A percentile compares a stretch with the other conserved stretches of the same genome.
phyloP scores from a whole-genome alignment of 2,329 filamentous ascomycete species.

The Ophiostoma quercus region DNA sequence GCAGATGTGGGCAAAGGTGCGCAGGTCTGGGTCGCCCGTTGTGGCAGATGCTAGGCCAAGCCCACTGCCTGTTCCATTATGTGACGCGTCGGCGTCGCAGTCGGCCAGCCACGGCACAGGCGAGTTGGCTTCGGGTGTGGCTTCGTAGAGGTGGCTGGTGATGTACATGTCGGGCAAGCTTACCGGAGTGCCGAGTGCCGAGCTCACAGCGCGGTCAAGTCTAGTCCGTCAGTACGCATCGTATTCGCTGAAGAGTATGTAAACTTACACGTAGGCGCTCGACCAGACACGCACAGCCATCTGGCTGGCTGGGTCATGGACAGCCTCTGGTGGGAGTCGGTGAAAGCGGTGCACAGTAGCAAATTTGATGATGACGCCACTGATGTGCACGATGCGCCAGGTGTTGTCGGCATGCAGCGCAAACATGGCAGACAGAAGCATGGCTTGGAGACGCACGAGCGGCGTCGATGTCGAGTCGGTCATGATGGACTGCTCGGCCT shows the following conservation, averaged over 20 bases:
- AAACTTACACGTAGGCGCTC: constrained; percentile 19
- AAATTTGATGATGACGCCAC: constrained; percentile 22
- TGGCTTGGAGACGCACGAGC: constrained; percentile 22
- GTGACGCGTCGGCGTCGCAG: neutral
- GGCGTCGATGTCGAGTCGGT: constrained; percentile 19
- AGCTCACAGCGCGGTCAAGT: constrained; percentile 19
- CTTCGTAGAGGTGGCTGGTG: constrained; percentile 18
- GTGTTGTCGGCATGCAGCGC: constrained; percentile 24
- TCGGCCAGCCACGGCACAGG: constrained; percentile 19
- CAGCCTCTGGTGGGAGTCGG: neutral
- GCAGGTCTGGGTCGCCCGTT: constrained; percentile 15
- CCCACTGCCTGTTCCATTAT: neutral
- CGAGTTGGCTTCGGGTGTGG: constrained; percentile 6
- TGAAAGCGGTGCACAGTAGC: constrained; percentile 22
- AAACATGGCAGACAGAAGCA: constrained; percentile 25
- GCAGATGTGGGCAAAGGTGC: constrained; percentile 23
- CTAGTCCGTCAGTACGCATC: neutral
- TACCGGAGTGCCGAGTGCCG: constrained; percentile 19
- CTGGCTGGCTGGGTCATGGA: neutral
- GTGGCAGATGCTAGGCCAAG: neutral
- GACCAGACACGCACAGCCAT: constrained; percentile 23
- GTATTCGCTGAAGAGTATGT: too few species aligned
- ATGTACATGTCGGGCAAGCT: constrained; percentile 24
- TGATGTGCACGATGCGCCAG: constrained; percentile 23
- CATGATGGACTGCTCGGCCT: constrained; percentile 24